These are phyloP conservation scores for Trichaptum fuscoviolaceum DNA, from an alignment of 768 basidiomycete species.

Conservation along the genomic window DNA sequence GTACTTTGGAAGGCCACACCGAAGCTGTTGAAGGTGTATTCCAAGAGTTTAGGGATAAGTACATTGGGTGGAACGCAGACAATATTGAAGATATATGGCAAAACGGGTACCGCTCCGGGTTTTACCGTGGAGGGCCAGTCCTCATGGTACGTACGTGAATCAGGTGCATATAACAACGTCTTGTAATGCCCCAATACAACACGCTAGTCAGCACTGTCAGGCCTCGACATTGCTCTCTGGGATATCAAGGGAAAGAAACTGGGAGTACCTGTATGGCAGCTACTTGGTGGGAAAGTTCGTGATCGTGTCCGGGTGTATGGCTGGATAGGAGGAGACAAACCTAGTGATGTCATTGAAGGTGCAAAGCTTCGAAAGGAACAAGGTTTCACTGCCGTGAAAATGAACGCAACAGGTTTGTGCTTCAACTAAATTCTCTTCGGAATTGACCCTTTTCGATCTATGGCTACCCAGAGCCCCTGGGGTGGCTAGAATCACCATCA, in stretches of 20 bases:
- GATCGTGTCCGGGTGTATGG: conserved; percentile 54
- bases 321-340: conserved; percentile 48
- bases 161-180: not conserved
- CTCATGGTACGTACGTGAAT: conserved; percentile 43
- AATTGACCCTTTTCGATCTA: not conserved
- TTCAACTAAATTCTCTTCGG: not conserved
- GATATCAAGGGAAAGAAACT: conserved; percentile 78
- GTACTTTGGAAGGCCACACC: conserved; percentile 67
- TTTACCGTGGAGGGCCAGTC: conserved; percentile 70
- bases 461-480: conserved; percentile 25
- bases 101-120: conserved; percentile 57
- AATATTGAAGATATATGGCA: conserved; percentile 74
- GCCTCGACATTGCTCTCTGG: conserved; percentile 68
- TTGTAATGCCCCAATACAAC: not conserved
- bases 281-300: conserved; percentile 66
- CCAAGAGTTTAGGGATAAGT: conserved; percentile 51
- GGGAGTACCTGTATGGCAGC: conserved; percentile 58
- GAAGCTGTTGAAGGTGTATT: conserved; percentile 70
- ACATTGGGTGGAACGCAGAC: conserved; percentile 56
- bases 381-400: conserved; percentile 68
- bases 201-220: conserved; percentile 45
- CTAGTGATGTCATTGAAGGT: conserved; percentile 42
- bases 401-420: conserved; percentile 55
- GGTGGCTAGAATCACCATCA: conserved; percentile 58
- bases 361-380: conserved; percentile 51